These are phyloP conservation scores for Vaccinium corymbosum DNA, from an alignment of 148 eudicot species.

Conservation along the genomic window DNA sequence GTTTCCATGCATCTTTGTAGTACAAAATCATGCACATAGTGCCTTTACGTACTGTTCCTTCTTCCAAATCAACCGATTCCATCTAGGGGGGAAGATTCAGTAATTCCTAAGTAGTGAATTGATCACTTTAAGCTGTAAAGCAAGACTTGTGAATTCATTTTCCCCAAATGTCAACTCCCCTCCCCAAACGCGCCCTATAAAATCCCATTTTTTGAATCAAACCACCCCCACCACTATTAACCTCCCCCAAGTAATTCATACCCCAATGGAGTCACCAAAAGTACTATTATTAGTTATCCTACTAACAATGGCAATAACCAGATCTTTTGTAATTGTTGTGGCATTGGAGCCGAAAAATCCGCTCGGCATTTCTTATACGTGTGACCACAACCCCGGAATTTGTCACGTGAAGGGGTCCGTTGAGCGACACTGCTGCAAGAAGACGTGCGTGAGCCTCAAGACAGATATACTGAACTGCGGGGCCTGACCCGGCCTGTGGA, in stretches of 20 bases:
- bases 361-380: not conserved
- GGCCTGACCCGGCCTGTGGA: not conserved
- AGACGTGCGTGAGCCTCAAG: not conserved
- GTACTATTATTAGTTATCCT: not conserved
- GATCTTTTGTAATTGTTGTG: not conserved
- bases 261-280: not conserved
- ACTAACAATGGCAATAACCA: not conserved
- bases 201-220: not conserved
- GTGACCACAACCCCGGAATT: not conserved
- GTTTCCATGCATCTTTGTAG: too few species aligned
- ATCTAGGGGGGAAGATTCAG: too few species aligned
- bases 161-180: not conserved
- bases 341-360: not conserved
- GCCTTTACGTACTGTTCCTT: too few species aligned
- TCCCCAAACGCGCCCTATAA: not conserved
- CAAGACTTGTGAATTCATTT: conserved; percentile 14
- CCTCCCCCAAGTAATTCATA: not conserved
- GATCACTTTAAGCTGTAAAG: not conserved
- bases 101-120: not conserved
- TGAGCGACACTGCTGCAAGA: not conserved
- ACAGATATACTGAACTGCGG: not conserved
- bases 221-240: not conserved
- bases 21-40: too few species aligned
- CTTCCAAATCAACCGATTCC: too few species aligned
- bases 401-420: not conserved